Percentiles rank a stretch among this genome's conserved stretches.
These are phyloP conservation scores for Avena atlantica DNA, from an alignment of 176 grass and related monocot genomes.

Conservation along the genomic window DNA sequence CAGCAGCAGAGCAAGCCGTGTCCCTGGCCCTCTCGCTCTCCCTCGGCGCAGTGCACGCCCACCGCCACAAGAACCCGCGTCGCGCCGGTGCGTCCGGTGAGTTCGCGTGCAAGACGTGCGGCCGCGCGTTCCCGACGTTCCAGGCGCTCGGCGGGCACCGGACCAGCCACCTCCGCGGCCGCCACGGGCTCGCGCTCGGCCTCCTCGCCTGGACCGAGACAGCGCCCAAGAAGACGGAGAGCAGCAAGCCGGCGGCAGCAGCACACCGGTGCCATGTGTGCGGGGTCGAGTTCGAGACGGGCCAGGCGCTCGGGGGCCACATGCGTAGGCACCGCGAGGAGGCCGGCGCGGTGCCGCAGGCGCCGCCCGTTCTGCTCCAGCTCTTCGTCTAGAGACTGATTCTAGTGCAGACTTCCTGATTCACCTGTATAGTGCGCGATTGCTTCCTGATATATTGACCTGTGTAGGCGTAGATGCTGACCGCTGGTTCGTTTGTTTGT, in stretches of 20 bases:
- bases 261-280: conserved; percentile 60
- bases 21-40: conserved; percentile 44
- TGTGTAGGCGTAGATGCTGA: not conserved
- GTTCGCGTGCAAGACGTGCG: conserved; percentile 70
- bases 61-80: not conserved
- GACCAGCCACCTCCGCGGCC: conserved; percentile 65
- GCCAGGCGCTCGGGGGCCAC: conserved; percentile 69
- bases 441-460: not conserved
- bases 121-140: conserved; percentile 62
- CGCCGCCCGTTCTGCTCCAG: conserved; percentile 50
- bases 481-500: not conserved
- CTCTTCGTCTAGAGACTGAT: conserved; percentile 43
- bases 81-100: conserved; percentile 7
- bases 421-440: not conserved
- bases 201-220: too few species aligned
- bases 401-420: too few species aligned
- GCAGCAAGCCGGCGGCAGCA: not conserved
- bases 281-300: conserved; percentile 54
- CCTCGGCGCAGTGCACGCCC: not conserved
- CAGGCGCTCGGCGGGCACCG: conserved; percentile 71
- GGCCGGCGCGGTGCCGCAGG: not conserved
- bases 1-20: conserved; percentile 5
- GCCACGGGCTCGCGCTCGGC: conserved; percentile 47
- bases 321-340: conserved; percentile 60
- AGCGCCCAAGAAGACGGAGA: too few species aligned